Percentiles rank a stretch among this genome's conserved stretches.
Conservation (phyloP, 2,329 filamentous ascomycete species). For the Davidsoniella neocaledoniae region DNA sequence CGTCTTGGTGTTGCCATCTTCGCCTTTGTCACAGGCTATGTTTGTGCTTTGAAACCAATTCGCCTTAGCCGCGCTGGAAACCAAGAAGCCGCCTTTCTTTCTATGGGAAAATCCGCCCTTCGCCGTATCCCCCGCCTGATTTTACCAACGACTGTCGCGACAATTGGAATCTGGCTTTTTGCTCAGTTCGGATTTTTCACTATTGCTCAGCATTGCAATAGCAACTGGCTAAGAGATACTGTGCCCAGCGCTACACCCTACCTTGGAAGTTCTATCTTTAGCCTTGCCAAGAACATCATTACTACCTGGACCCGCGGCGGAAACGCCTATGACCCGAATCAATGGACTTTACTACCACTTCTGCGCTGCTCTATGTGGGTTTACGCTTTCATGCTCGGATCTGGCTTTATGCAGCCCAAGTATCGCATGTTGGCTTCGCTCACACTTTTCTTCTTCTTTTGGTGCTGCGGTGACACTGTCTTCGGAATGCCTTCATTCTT, state of each 20-base stretch:
- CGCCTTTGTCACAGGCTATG: conserved; percentile 47
- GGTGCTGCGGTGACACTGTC: conserved; percentile 21
- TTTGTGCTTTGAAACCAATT: conserved; percentile 45
- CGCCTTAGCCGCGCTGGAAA: conserved; percentile 36
- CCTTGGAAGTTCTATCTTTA: conserved; percentile 11
- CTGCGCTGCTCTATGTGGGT: conserved; percentile 37
- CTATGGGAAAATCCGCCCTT: conserved; percentile 40
- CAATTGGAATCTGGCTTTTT: conserved; percentile 35
- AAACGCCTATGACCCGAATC: conserved; percentile 39
- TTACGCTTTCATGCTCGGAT: conserved; percentile 35
- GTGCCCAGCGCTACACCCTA: conserved; percentile 33
- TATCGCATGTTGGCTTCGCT: conserved; percentile 32
- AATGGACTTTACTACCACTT: conserved; percentile 41
- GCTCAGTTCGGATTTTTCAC: conserved; percentile 39
- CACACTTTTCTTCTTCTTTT: conserved; percentile 33
- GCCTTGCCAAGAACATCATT: conserved; percentile 27
- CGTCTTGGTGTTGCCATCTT: conserved; percentile 51
- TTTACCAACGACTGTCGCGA: conserved; percentile 39
- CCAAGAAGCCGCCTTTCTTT: conserved; percentile 33
- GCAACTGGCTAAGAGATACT: conserved; percentile 17
- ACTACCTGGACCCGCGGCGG: conserved; percentile 33
- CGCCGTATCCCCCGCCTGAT: conserved; percentile 40
- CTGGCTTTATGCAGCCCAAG: conserved; percentile 29
- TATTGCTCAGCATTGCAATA: conserved; percentile 28
- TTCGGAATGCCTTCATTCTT: conserved; percentile 44